Percentiles rank a stretch among this genome's conserved stretches.
These are phyloP conservation scores for Aaosphaeria arxii DNA, from an alignment of 2,329 filamentous ascomycete genomes.

Conservation along the genomic window DNA sequence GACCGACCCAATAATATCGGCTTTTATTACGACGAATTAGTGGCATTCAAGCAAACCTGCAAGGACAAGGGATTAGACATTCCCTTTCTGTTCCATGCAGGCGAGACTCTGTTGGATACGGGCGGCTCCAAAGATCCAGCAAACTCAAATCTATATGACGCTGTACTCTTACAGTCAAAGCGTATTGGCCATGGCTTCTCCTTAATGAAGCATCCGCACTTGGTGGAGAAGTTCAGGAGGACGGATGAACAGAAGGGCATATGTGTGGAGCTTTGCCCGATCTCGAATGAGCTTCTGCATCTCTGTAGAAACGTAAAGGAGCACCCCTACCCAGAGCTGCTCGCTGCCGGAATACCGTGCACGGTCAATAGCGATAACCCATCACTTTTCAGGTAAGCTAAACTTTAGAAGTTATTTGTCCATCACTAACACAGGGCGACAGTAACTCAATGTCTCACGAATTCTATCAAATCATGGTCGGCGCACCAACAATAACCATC, in stretches of 20 bases:
- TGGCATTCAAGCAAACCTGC: conserved; percentile 57
- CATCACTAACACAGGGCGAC: conserved; percentile 1
- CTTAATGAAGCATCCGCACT: conserved; percentile 58
- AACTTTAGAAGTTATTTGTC: not conserved
- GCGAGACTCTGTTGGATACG: conserved; percentile 65
- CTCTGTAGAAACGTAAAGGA: conserved; percentile 64
- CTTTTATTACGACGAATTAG: conserved; percentile 56
- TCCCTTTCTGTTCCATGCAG: conserved; percentile 74
- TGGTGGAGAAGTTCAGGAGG: conserved; percentile 63
- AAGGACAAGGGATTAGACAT: conserved; percentile 51
- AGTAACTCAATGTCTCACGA: conserved; percentile 72
- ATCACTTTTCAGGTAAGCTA: conserved; percentile 62
- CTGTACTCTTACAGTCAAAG: conserved; percentile 62
- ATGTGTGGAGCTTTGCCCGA: conserved; percentile 73
- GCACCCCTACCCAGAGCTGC: conserved; percentile 64
- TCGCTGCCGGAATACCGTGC: conserved; percentile 72
- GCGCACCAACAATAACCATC: conserved; percentile 63
- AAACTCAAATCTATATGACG: conserved; percentile 65
- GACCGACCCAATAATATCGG: conserved; percentile 61
- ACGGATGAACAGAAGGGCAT: conserved; percentile 41
- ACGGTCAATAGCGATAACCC: conserved; percentile 74
- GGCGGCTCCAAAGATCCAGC: conserved; percentile 58
- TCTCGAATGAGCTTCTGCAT: conserved; percentile 73
- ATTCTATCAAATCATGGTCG: conserved; percentile 74
- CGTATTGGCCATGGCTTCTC: conserved; percentile 75